Evolutionary conservation across 1,139 yeast species (phyloP).

Genomic region (Debaryomyces psychrophilus): DNA sequence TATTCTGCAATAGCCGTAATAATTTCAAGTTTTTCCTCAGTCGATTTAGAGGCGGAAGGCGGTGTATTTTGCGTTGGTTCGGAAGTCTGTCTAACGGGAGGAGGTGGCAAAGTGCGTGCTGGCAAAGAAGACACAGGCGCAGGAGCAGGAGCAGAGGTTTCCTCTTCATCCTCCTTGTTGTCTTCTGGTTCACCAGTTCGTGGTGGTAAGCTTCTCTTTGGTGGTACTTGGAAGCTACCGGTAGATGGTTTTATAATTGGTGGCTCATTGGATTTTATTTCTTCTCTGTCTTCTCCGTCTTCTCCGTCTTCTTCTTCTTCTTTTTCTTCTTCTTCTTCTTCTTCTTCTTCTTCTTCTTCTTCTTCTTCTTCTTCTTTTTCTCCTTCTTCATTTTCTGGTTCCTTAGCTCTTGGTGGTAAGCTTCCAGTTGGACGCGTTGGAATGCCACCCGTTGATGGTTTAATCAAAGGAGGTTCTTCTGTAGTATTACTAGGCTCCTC

Average conservation of each 20-base stretch:
- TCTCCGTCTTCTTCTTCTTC: background rate
- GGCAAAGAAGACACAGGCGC: slow-evolving; percentile 22
- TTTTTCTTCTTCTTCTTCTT: slow-evolving; percentile 11
- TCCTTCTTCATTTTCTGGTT: slow-evolving; percentile 3
- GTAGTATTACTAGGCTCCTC: slow-evolving; percentile 25
- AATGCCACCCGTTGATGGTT: slow-evolving; percentile 19
- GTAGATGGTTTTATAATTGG: slow-evolving; percentile 15
- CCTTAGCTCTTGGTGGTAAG: slow-evolving; percentile 16
- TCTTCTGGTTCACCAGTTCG: slow-evolving; percentile 8
- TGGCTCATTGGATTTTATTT: slow-evolving; percentile 20
- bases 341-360: background rate
- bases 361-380: background rate
- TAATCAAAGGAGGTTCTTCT: slow-evolving; percentile 28
- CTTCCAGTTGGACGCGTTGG: slow-evolving; percentile 27
- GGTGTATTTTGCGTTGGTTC: slow-evolving; percentile 25
- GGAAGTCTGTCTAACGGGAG: slow-evolving; percentile 17
- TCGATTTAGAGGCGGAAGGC: slow-evolving; percentile 19
- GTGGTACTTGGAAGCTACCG: slow-evolving; percentile 26
- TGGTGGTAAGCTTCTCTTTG: slow-evolving; percentile 26
- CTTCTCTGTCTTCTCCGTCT: slow-evolving; percentile 16
- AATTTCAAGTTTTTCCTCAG: slow-evolving; percentile 18
- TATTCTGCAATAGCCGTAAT: slow-evolving; percentile 62
- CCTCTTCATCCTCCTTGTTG: slow-evolving; percentile 18
- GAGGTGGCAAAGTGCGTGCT: slow-evolving; percentile 27
- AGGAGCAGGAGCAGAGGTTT: slow-evolving; percentile 15